phyloP scores from a whole-genome alignment of 2,329 filamentous ascomycete genomes.

The Helotiales sp. region DNA sequence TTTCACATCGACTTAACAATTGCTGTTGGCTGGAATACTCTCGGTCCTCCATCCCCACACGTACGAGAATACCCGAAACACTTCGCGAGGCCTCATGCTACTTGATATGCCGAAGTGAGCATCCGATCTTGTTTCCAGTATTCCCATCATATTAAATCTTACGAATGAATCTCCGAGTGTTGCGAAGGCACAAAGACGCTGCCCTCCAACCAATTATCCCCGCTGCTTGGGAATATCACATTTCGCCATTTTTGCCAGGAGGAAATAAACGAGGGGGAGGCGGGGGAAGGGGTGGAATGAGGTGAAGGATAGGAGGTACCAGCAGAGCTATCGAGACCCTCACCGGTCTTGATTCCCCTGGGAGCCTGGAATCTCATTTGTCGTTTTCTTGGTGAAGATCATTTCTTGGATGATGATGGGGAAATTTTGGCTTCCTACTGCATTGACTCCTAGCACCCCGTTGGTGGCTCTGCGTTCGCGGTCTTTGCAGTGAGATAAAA shows the following conservation, averaged over 20 bases:
- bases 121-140: not conserved
- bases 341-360: too few species aligned
- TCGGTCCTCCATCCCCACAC: not conserved
- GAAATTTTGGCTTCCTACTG: not conserved
- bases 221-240: constrained; percentile 18
- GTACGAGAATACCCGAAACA: too few species aligned
- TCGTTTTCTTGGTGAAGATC: too few species aligned
- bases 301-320: too few species aligned
- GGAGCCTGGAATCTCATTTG: too few species aligned
- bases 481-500: too few species aligned
- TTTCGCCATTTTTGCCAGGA: constrained; percentile 15
- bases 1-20: too few species aligned
- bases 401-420: too few species aligned
- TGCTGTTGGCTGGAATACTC: not conserved
- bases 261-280: not conserved
- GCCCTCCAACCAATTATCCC: constrained; percentile 3
- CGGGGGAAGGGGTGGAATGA: too few species aligned
- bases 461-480: not conserved
- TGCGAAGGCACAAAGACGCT: constrained; percentile 7
- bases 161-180: constrained; percentile 3
- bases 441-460: not conserved
- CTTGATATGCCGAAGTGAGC: too few species aligned
- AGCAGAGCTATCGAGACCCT: too few species aligned
- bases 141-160: not conserved
- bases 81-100: too few species aligned